Percentiles rank a stretch among this genome's conserved stretches.
These are phyloP conservation scores for Cryptococcus jaspeensis DNA, from an alignment of 1,284 basidiomycete genomes.

Conservation along the genomic window DNA sequence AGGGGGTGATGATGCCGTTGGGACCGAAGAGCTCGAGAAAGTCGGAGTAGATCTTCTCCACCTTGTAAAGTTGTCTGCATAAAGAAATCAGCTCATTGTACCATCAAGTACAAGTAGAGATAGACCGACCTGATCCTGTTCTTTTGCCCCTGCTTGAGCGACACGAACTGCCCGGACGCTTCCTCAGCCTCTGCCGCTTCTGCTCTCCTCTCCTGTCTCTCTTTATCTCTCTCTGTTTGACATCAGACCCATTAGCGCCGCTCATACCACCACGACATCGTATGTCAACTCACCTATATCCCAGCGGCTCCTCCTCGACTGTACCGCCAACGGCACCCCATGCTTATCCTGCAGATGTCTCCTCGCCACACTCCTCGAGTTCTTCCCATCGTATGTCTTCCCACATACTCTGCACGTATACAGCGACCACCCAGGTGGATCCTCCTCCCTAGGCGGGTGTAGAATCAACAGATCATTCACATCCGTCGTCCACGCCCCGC, in stretches of 20 bases:
- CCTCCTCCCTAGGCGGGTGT: constrained; percentile 13
- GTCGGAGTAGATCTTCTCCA: constrained; percentile 18
- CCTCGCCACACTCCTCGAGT: constrained; percentile 58
- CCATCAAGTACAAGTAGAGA: neutral
- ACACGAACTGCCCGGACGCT: too few species aligned
- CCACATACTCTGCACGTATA: constrained; percentile 42
- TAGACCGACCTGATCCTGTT: too few species aligned
- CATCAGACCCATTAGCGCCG: too few species aligned
- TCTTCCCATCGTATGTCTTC: constrained; percentile 56
- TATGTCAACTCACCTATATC: constrained; percentile 56
- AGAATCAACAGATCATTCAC: constrained; percentile 36
- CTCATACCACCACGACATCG: too few species aligned
- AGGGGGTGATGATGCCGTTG: constrained; percentile 18
- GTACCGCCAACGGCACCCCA: constrained; percentile 55
- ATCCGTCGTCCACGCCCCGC: constrained; percentile 22
- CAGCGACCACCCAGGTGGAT: constrained; percentile 17
- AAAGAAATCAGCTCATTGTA: too few species aligned
- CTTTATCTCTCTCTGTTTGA: too few species aligned
- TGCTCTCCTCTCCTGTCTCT: too few species aligned
- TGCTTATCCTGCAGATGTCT: constrained; percentile 60
- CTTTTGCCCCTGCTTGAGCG: too few species aligned
- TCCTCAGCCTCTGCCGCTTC: too few species aligned
- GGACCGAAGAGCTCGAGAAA: constrained; percentile 31
- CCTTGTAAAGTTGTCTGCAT: neutral
- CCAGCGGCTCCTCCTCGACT: constrained; percentile 58